Conservation (phyloP, 768 basidiomycete species). For the Naganishia onofrii region DNA sequence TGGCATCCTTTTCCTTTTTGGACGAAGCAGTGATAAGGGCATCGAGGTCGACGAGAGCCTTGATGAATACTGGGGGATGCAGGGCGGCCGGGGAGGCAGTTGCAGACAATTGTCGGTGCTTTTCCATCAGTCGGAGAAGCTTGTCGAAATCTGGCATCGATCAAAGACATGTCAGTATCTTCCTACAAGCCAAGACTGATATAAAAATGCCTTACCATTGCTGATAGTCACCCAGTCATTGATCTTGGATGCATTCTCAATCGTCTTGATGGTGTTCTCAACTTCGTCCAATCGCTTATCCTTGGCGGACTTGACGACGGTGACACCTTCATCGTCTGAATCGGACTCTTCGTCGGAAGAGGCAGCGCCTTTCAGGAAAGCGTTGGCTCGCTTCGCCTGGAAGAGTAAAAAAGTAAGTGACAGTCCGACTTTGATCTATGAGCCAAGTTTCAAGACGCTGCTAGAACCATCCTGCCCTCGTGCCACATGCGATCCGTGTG, state of each 20-base stretch:
- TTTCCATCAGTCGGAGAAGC: constrained; percentile 80
- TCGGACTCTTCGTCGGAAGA: constrained; percentile 62
- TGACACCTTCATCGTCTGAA: constrained; percentile 58
- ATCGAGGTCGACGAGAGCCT: constrained; percentile 62
- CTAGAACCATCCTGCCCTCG: no score
- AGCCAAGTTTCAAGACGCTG: no score
- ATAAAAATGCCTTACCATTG: constrained; percentile 60
- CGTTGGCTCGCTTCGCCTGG: constrained; percentile 50
- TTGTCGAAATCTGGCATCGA: constrained; percentile 85
- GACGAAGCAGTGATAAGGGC: constrained; percentile 68
- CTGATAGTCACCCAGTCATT: constrained; percentile 95
- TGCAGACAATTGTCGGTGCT: constrained; percentile 68
- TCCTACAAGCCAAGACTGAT: neutral
- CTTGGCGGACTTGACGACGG: constrained; percentile 80
- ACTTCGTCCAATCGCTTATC: constrained; percentile 92
- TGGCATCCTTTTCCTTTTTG: constrained; percentile 80
- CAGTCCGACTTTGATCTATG: constrained; percentile 31
- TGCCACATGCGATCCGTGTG: no score
- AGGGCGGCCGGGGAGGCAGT: constrained; percentile 78
- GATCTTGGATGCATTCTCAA: constrained; percentile 92
- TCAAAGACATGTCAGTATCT: neutral
- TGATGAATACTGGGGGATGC: constrained; percentile 59
- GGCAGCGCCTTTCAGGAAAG: constrained; percentile 50
- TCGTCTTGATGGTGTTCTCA: constrained; percentile 82
- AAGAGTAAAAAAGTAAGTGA: constrained; percentile 32